Evolutionary conservation across 805 yeast species (phyloP).

Genomic region (Hanseniaspora lindneri): DNA sequence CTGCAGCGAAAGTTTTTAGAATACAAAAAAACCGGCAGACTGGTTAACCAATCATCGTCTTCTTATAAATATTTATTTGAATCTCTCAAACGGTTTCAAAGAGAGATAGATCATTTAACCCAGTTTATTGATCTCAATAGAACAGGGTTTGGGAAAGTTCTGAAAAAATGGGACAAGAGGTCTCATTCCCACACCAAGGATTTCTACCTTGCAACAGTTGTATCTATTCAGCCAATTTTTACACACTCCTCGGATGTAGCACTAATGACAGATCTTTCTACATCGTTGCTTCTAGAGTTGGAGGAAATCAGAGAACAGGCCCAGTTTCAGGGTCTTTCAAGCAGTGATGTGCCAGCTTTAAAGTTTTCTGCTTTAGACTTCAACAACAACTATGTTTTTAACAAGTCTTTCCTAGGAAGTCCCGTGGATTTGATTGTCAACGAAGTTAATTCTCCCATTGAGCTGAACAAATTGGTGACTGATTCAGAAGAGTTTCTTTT

Average conservation of each 20-base stretch:
- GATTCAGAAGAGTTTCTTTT: conserved; percentile 15
- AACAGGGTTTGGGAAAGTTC: conserved; percentile 88
- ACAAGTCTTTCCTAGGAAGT: too few species aligned
- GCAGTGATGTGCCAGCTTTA: background rate
- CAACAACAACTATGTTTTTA: background rate
- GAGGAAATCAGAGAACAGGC: conserved; percentile 22
- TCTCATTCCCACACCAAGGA: conserved; percentile 92
- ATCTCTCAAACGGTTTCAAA: conserved; percentile 77
- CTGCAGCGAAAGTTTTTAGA: conserved; percentile 59
- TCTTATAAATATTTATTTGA: conserved; percentile 74
- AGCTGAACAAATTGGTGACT: background rate
- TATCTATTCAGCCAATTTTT: conserved; percentile 92
- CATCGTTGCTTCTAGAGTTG: conserved; percentile 23
- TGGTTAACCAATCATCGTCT: conserved; percentile 52
- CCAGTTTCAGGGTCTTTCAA: background rate
- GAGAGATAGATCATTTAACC: conserved; percentile 77
- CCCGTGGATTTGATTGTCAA: too few species aligned
- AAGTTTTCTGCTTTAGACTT: background rate
- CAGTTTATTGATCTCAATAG: conserved; percentile 91
- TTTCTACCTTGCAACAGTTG: conserved; percentile 79
- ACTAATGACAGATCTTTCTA: conserved; percentile 58
- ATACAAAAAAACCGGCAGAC: conserved; percentile 33
- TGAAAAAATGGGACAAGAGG: conserved; percentile 96
- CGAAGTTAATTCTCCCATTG: conserved; percentile 1
- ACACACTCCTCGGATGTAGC: conserved; percentile 71